Evolutionary conservation across 2,329 filamentous ascomycete species (phyloP), one percentile per base, ranked within the genome.

Genomic region (Cladosporium sp.): DNA sequence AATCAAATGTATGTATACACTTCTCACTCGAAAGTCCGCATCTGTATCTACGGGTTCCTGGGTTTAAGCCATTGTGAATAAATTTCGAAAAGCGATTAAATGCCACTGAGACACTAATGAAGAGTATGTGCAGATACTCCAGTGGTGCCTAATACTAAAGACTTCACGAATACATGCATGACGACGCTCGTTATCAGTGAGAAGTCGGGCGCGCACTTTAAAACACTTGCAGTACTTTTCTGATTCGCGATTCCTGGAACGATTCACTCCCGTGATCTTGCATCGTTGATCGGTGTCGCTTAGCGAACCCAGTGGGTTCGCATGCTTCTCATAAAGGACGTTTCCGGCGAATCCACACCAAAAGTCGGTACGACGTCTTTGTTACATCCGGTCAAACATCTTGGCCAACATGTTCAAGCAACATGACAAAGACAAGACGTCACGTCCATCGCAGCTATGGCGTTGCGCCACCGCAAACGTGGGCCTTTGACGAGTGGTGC

Each of bases 1-100:
- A 39, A 60, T 32, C 25, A n/a, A 32, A 60, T 49, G 58, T 60
- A 60, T 30, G 58, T 48, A 60, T 46, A 39, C 23, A 21, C 8
- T 46, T 46, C n/a, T 21, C 3, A 21, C 39, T 46, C 39, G n/a
- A n/a, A 11, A 11, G 7, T 46, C 16, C 18, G 10, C n/a, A 14
- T 46, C n/a, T 46, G 39, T 21, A n/a, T 21, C n/a, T 46, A 21
- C 39, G 13, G n/a, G n/a, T n/a, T 21, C n/a, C 1, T 10, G n/a
- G 39, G n/a, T 21, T 21, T 11, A n/a, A n/a, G 21, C n/a, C 8
- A 8, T 21, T 14, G n/a, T 3, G 16, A 11, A 21, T 46, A 2
- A 11, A 14, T 21, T 7, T 21, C 21, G 8, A 11, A 46, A 46
- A 10, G n/a, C 39, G 8, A 46, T 8, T 8, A 23, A 25, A 28